Evolutionary conservation across 2,329 filamentous ascomycete species (phyloP), one percentile per base, ranked within the genome.

Genomic region (Didymella pinodella): DNA sequence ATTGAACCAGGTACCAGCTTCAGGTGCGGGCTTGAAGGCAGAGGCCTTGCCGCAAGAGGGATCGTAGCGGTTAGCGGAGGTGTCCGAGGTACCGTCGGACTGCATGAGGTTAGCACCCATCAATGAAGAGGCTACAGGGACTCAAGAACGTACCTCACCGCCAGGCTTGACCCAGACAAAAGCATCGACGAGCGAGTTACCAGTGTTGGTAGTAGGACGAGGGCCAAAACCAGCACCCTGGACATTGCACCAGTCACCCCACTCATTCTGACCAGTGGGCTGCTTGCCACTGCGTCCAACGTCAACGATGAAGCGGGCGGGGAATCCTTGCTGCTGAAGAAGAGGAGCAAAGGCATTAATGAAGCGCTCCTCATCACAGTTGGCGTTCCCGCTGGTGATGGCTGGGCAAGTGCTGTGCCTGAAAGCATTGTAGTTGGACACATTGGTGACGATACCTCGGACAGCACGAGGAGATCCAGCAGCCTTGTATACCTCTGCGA

Each of bases 161-260:
- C 88, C 88, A 4, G 88, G 88, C 82, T 90, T 90, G 66, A 90
- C 79, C 88, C 88, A 90, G 57, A 90, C 88, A 64, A 90, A 88
- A 40, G 88, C 86, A 72, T 90, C 88, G 32, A 84, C 80, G 18
- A 88, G 78, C 1, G 76, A 70, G 62, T 86, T 82, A 14, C 84
- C 85, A 8, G 88, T 90, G 70, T 85, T 79, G n/a, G 86, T 81
- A 3, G 84, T 84, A 1, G 87, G 87, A n/a, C 86, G 83, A n/a
- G 77, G 75, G 59, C 88, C 88, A 61, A 89, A 90, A 7, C 88
- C 88, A 57, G 86, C 84, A 31, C 83, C 84, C 47, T 79, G 82
- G 60, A 88, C 81, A 69, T 89, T 90, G 80, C 88, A 90, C 88
- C 88, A 90, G 71, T 90, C 82, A 41, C 87, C 87, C 86, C 86